These are phyloP conservation scores for Lasiosphaeria miniovina DNA, from an alignment of 495 filamentous ascomycete species.

Conservation along the genomic window DNA sequence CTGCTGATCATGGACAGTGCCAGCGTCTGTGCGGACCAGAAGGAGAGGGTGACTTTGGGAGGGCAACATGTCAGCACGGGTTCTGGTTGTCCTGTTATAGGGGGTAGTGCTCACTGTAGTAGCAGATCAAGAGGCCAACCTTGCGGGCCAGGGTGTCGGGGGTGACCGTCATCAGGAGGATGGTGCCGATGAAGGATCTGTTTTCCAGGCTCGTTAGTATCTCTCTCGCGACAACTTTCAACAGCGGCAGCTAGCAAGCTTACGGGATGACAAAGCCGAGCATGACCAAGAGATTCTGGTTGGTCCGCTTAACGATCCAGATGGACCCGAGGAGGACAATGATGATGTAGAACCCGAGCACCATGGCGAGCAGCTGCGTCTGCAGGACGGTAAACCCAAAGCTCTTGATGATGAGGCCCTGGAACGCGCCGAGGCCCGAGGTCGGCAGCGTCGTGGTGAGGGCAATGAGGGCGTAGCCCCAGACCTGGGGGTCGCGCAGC, in stretches of 20 bases:
- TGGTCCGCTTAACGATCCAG: constrained; percentile 61
- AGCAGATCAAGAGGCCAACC: constrained; percentile 53
- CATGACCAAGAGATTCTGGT: constrained; percentile 65
- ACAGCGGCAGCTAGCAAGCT: constrained; percentile 24
- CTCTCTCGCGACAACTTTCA: background rate
- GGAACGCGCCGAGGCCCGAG: constrained; percentile 63
- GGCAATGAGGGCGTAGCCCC: constrained; percentile 52
- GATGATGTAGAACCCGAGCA: constrained; percentile 68
- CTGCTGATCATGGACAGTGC: constrained; percentile 49
- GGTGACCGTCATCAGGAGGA: constrained; percentile 52
- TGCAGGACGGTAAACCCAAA: constrained; percentile 50
- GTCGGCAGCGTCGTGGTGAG: constrained; percentile 67
- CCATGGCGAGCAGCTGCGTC: constrained; percentile 63
- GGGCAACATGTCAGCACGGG: too few species aligned
- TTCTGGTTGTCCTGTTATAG: background rate
- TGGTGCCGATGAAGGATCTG: constrained; percentile 54
- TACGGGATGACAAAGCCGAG: constrained; percentile 61
- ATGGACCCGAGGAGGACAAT: constrained; percentile 60
- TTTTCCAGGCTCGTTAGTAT: background rate
- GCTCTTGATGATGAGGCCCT: constrained; percentile 57
- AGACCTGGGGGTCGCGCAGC: constrained; percentile 48
- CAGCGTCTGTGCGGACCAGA: constrained; percentile 57
- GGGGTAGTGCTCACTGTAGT: constrained; percentile 34
- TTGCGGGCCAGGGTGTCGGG: constrained; percentile 42
- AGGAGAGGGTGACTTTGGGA: constrained; percentile 43